phyloP scores from a whole-genome alignment of 73 alveolate species.

The Paraurostyla sp. region DNA sequence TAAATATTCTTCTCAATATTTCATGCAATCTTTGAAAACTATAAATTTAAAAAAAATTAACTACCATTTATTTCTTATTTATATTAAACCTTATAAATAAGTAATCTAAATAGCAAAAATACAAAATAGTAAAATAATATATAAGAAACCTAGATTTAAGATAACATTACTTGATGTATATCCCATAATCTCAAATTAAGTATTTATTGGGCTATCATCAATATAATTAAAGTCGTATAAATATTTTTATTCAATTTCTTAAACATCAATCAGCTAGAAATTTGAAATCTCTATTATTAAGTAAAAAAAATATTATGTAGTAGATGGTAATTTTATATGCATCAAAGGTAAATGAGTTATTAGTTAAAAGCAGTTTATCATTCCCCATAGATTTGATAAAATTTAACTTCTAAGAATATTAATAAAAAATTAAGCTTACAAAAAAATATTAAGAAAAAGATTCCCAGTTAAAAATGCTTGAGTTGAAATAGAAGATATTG shows the following conservation, averaged over 20 bases:
- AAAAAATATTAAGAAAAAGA: no score
- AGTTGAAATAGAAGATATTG: no score
- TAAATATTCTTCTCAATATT: no score
- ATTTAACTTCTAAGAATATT: no score
- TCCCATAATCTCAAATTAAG: background rate
- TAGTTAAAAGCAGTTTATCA: background rate
- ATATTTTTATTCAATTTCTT: background rate
- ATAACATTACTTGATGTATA: background rate
- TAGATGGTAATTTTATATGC: background rate
- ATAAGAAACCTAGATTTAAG: background rate
- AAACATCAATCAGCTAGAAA: background rate
- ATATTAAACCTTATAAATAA: background rate
- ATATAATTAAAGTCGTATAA: background rate
- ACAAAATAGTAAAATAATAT: background rate
- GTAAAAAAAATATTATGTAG: background rate
- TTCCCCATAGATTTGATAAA: no score
- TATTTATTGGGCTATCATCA: background rate
- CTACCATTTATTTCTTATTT: background rate
- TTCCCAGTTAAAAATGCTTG: no score
- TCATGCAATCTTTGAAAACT: no score
- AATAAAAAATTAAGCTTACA: no score
- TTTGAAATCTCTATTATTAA: background rate
- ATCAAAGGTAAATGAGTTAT: constrained; percentile 8
- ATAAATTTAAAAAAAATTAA: no score
- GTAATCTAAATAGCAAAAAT: background rate